These are phyloP conservation scores for Tylopilus felleus DNA, from an alignment of 768 basidiomycete species.

Conservation along the genomic window DNA sequence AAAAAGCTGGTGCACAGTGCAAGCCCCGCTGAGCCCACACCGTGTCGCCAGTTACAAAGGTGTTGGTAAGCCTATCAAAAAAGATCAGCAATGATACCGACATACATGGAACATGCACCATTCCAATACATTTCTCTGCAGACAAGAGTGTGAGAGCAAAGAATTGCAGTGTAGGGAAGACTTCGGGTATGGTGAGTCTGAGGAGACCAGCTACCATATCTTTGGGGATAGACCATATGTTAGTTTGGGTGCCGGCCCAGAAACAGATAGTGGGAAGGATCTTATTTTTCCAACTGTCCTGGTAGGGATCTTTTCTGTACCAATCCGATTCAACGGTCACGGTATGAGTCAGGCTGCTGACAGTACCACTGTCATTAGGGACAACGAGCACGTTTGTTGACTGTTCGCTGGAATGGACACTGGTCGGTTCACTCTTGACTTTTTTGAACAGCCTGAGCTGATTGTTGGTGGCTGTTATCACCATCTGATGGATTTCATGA, in stretches of 20 bases:
- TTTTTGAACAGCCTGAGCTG: no score
- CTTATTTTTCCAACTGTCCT: not conserved
- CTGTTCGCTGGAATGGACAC: no score
- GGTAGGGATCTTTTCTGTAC: not conserved
- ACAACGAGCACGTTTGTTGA: no score
- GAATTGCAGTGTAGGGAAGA: no score
- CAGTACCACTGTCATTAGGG: no score
- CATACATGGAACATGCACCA: not conserved
- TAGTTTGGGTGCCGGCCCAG: not conserved
- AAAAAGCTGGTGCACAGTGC: not conserved
- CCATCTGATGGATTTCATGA: no score
- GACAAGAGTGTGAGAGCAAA: no score
- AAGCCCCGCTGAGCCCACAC: not conserved
- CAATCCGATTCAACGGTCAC: not conserved
- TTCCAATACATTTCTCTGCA: not conserved
- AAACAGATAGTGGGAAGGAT: not conserved
- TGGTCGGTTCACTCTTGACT: no score
- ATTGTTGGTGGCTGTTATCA: no score
- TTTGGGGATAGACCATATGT: not conserved
- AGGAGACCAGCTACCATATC: not conserved
- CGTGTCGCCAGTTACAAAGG: not conserved
- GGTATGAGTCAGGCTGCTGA: no score
- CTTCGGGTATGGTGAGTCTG: not conserved
- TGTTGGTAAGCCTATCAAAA: not conserved
- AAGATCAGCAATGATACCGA: not conserved